Evolutionary conservation across 148 eudicot genomes (phyloP).

Genomic region (Fagopyrum homotropicum): DNA sequence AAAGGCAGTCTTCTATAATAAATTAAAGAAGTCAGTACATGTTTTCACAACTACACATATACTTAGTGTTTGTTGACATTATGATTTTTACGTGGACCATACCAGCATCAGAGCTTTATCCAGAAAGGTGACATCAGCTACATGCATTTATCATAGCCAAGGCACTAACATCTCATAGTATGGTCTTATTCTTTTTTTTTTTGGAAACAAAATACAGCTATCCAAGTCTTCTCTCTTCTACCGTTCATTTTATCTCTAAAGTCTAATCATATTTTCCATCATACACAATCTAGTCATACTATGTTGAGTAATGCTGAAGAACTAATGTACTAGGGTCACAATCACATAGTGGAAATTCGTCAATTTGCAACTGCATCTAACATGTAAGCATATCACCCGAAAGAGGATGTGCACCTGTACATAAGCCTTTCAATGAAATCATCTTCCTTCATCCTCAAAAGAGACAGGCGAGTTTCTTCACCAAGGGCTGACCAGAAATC

Average conservation of each 20-base stretch:
- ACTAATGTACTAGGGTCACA: not conserved
- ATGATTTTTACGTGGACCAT: not conserved
- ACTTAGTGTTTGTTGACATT: not conserved
- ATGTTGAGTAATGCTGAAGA: not conserved
- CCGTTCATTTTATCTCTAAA: not conserved
- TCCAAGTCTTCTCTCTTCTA: not conserved
- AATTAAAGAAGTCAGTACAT: not conserved
- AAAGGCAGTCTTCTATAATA: not conserved
- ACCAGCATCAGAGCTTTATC: not conserved
- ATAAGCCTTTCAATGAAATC: slow-evolving; percentile 94
- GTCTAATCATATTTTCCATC: not conserved
- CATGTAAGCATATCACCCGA: not conserved
- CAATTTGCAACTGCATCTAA: not conserved
- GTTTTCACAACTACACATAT: not conserved
- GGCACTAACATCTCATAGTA: not conserved
- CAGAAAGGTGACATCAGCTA: not conserved
- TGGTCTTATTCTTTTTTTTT: not conserved
- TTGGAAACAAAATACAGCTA: not conserved
- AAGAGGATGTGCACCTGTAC: slow-evolving; percentile 53
- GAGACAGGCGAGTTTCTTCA: slow-evolving; percentile 85
- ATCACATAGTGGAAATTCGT: not conserved
- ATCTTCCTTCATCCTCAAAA: slow-evolving; percentile 92
- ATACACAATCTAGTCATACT: not conserved
- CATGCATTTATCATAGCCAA: not conserved
- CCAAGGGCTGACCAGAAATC: slow-evolving; percentile 99